Percentiles rank a stretch among this genome's conserved stretches.
These are phyloP conservation scores for Teratosphaeria zuluensis DNA, from an alignment of 2,329 filamentous ascomycete genomes.

Conservation along the genomic window DNA sequence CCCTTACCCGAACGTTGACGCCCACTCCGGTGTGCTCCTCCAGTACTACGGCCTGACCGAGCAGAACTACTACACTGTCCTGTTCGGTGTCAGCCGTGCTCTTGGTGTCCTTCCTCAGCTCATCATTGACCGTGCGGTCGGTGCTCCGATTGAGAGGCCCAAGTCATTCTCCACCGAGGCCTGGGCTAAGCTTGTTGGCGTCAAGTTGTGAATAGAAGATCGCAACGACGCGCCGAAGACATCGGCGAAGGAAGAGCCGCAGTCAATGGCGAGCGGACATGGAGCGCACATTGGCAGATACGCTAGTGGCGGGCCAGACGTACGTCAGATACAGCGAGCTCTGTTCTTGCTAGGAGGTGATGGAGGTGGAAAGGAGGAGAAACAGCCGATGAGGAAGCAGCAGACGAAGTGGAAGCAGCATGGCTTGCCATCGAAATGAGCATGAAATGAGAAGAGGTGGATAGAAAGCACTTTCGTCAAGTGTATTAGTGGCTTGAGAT, in stretches of 20 bases:
- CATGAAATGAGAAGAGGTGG: not conserved
- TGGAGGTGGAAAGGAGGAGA: constrained; percentile 14
- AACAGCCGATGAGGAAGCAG: constrained; percentile 1
- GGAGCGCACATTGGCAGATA: constrained; percentile 4
- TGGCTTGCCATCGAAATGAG: constrained; percentile 1
- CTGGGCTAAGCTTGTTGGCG: constrained; percentile 84
- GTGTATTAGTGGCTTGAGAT: constrained; percentile 3
- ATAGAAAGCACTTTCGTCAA: not conserved
- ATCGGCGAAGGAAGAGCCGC: not conserved
- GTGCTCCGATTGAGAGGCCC: constrained; percentile 94
- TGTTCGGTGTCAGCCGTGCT: constrained; percentile 96
- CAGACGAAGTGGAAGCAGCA: constrained; percentile 5
- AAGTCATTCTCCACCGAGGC: constrained; percentile 98
- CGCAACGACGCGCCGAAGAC: constrained; percentile 1
- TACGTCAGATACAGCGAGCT: constrained; percentile 9
- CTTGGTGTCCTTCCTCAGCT: constrained; percentile 98
- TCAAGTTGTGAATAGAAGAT: constrained; percentile 62
- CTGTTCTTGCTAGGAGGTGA: constrained; percentile 18
- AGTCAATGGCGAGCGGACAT: not conserved
- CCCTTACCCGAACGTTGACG: constrained; percentile 97
- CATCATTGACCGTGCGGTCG: constrained; percentile 97
- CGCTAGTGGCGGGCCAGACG: constrained; percentile 4
- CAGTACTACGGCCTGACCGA: constrained; percentile 99
- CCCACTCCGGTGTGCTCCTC: constrained; percentile 96
- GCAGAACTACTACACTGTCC: constrained; percentile 99